phyloP scores from a whole-genome alignment of 176 grass and related monocot genomes.

The Triticum dicoccoides region DNA sequence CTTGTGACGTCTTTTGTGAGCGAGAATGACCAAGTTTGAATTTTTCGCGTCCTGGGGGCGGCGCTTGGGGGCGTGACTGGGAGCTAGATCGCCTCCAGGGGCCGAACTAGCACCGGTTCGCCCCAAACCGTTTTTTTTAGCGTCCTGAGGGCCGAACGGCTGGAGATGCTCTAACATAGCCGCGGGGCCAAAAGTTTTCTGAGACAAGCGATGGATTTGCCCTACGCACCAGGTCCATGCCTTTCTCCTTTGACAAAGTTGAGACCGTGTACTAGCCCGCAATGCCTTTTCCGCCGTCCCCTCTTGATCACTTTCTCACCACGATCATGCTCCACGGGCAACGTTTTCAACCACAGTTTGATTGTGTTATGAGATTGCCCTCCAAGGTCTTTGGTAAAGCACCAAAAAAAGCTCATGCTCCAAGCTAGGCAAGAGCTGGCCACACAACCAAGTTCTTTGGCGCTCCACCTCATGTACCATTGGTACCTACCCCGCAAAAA shows the following conservation, averaged over 20 bases:
- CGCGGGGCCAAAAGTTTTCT: neutral
- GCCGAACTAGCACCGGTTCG: too few relatives aligned
- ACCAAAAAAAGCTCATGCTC: neutral
- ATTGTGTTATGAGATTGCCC: constrained; percentile 26
- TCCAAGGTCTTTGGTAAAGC: constrained; percentile 36
- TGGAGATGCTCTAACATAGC: neutral
- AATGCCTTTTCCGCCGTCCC: neutral
- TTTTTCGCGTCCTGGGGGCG: too few relatives aligned
- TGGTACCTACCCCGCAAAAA: too few relatives aligned
- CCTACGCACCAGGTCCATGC: neutral
- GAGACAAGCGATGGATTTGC: constrained; percentile 12
- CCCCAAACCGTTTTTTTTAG: too few relatives aligned
- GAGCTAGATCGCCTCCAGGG: too few relatives aligned
- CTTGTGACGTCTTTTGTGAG: too few relatives aligned
- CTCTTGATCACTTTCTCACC: constrained; percentile 6
- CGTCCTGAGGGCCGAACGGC: too few relatives aligned
- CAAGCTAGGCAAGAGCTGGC: constrained; percentile 7
- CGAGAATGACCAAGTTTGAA: too few relatives aligned
- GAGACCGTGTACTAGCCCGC: neutral
- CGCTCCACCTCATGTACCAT: too few relatives aligned
- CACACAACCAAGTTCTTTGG: neutral
- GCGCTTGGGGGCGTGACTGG: too few relatives aligned
- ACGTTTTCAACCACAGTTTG: constrained; percentile 26
- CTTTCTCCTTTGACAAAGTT: constrained; percentile 19
- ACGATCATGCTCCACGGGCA: constrained; percentile 20